Conservation (phyloP, 495 filamentous ascomycete species). For the Penicillium goetzii region DNA sequence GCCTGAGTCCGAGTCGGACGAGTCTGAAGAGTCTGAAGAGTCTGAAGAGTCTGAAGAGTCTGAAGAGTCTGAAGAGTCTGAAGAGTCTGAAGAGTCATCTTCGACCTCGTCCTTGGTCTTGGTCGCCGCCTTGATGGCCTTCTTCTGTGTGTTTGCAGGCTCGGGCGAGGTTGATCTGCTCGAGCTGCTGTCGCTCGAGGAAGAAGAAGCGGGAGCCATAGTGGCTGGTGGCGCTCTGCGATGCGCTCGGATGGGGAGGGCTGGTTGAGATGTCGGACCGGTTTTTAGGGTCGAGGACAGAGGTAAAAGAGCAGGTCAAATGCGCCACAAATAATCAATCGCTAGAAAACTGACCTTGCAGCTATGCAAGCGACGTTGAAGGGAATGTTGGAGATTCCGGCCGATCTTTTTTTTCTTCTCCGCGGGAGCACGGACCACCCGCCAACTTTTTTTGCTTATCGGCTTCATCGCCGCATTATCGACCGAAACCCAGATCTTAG, state of each 20-base stretch:
- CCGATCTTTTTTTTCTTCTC: slow-evolving; percentile 51
- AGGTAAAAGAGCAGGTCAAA: neutral
- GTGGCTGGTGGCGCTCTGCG: slow-evolving; percentile 15
- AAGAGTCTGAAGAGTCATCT: slow-evolving; percentile 14
- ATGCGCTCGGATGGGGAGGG: neutral
- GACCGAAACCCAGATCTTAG: slow-evolving; percentile 5
- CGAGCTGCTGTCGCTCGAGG: slow-evolving; percentile 37
- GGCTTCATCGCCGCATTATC: slow-evolving; percentile 30
- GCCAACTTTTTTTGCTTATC: slow-evolving; percentile 44
- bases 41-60: no score
- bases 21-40: slow-evolving; percentile 25
- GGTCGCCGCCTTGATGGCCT: slow-evolving; percentile 36
- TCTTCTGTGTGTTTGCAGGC: slow-evolving; percentile 31
- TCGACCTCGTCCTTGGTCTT: slow-evolving; percentile 31
- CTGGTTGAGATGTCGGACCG: neutral
- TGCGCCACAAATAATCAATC: neutral
- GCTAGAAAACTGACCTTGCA: neutral
- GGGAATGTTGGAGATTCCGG: slow-evolving; percentile 23
- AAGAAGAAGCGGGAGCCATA: slow-evolving; percentile 37
- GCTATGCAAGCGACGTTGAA: slow-evolving; percentile 21
- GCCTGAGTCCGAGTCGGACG: slow-evolving; percentile 30
- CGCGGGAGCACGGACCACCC: slow-evolving; percentile 51
- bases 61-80: slow-evolving; percentile 32
- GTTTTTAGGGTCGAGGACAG: neutral
- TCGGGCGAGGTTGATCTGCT: slow-evolving; percentile 40